Conservation (phyloP, 2,329 filamentous ascomycete species). For the Xylariaceae sp. region DNA sequence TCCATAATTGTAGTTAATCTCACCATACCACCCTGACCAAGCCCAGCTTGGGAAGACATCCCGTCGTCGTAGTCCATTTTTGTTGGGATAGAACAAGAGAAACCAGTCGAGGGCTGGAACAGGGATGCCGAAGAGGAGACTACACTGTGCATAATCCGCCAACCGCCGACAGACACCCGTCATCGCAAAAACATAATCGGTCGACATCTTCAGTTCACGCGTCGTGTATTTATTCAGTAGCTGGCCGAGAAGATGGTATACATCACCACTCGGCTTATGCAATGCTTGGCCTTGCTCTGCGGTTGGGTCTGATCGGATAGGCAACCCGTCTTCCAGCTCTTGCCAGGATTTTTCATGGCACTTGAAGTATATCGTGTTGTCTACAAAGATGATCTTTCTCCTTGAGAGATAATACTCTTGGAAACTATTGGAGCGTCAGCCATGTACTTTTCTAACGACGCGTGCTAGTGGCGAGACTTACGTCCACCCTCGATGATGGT, state of each 20-base stretch:
- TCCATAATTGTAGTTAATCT: slow-evolving; percentile 27
- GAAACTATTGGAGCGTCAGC: slow-evolving; percentile 21
- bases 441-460: neutral
- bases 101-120: slow-evolving; percentile 32
- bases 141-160: slow-evolving; percentile 28
- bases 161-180: slow-evolving; percentile 29
- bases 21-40: slow-evolving; percentile 32
- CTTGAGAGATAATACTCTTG: slow-evolving; percentile 34
- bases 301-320: slow-evolving; percentile 21
- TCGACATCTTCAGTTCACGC: slow-evolving; percentile 25
- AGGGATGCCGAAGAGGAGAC: slow-evolving; percentile 31
- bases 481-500: slow-evolving; percentile 32
- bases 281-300: slow-evolving; percentile 24
- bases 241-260: slow-evolving; percentile 31
- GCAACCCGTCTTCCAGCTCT: slow-evolving; percentile 29
- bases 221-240: slow-evolving; percentile 32
- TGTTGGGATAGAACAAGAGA: slow-evolving; percentile 29
- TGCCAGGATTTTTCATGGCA: slow-evolving; percentile 26
- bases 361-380: slow-evolving; percentile 31
- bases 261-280: slow-evolving; percentile 29
- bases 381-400: slow-evolving; percentile 30
- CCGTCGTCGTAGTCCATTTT: slow-evolving; percentile 24
- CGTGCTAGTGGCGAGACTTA: slow-evolving; percentile 12
- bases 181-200: slow-evolving; percentile 30
- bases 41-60: slow-evolving; percentile 31